A percentile compares a stretch with the other conserved stretches of the same genome.
These are phyloP conservation scores for Auriscalpium microsporum DNA, from an alignment of 768 basidiomycete species.

Conservation along the genomic window DNA sequence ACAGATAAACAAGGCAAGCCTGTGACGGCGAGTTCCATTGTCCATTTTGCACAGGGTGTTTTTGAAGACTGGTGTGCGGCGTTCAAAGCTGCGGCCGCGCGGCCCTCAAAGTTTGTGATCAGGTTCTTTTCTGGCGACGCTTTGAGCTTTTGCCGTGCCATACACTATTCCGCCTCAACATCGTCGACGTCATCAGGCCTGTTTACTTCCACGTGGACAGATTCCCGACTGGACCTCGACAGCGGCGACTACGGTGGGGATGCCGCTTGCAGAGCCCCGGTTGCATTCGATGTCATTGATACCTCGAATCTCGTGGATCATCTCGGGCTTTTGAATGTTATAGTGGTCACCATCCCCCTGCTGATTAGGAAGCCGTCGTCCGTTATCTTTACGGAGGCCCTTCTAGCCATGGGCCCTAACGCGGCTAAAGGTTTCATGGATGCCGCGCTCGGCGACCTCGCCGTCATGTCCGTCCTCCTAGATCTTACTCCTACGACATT, in stretches of 20 bases:
- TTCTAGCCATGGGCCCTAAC: slow-evolving; percentile 25
- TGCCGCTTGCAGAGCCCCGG: slow-evolving; percentile 20
- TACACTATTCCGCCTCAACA: neutral
- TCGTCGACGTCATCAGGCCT: slow-evolving; percentile 20
- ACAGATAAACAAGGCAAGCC: slow-evolving; percentile 18
- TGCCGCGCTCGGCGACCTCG: neutral
- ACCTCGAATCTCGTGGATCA: slow-evolving; percentile 44
- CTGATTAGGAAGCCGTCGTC: slow-evolving; percentile 21
- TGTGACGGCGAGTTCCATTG: slow-evolving; percentile 27
- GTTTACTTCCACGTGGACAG: slow-evolving; percentile 27
- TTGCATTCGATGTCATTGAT: slow-evolving; percentile 37
- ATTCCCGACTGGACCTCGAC: slow-evolving; percentile 24
- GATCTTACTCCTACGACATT: neutral
- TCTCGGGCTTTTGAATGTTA: slow-evolving; percentile 38
- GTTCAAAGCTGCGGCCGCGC: slow-evolving; percentile 12
- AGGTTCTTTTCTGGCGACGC: slow-evolving; percentile 36
- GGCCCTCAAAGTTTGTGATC: slow-evolving; percentile 17
- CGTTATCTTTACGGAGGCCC: slow-evolving; percentile 35
- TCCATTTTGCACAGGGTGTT: neutral
- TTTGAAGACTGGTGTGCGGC: slow-evolving; percentile 22
- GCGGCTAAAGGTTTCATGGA: slow-evolving; percentile 4
- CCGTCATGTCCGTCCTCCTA: neutral
- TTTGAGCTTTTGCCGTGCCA: slow-evolving; percentile 25
- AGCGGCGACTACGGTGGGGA: slow-evolving; percentile 22
- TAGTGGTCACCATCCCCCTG: slow-evolving; percentile 31